phyloP scores from a whole-genome alignment of 2,329 filamentous ascomycete species.

The Fusarium nanum region DNA sequence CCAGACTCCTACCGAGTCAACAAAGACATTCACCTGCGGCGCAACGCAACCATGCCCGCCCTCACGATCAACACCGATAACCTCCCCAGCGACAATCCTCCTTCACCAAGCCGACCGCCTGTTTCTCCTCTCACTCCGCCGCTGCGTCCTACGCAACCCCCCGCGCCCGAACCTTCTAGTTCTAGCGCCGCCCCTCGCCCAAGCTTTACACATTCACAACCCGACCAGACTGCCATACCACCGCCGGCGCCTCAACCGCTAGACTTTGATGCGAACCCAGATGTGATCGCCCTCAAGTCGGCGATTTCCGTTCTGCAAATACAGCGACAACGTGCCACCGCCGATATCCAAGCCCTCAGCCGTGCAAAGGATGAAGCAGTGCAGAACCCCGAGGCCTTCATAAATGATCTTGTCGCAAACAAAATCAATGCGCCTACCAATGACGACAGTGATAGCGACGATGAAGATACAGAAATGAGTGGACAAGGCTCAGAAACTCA shows the following conservation, averaged over 20 bases:
- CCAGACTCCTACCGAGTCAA: slow-evolving; percentile 10
- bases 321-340: slow-evolving; percentile 80
- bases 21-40: slow-evolving; percentile 8
- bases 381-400: slow-evolving; percentile 77
- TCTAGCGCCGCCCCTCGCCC: slow-evolving; percentile 47
- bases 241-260: slow-evolving; percentile 65
- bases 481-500: slow-evolving; percentile 47
- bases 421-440: slow-evolving; percentile 58
- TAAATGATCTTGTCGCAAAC: slow-evolving; percentile 73
- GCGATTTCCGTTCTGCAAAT: slow-evolving; percentile 89
- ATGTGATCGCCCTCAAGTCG: slow-evolving; percentile 86
- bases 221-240: slow-evolving; percentile 54
- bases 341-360: slow-evolving; percentile 78
- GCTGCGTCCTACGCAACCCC: slow-evolving; percentile 53
- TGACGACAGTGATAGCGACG: slow-evolving; percentile 46
- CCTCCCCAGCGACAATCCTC: slow-evolving; percentile 49
- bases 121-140: slow-evolving; percentile 68
- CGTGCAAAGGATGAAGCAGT: slow-evolving; percentile 77
- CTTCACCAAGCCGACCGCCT: slow-evolving; percentile 62
- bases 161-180: slow-evolving; percentile 37
- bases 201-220: slow-evolving; percentile 60
- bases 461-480: slow-evolving; percentile 48
- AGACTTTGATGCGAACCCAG: slow-evolving; percentile 76
- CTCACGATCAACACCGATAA: slow-evolving; percentile 49
- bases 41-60: slow-evolving; percentile 46